These are phyloP conservation scores for Eucalyptus cloeziana DNA, from an alignment of 345 rosid genomes.

Conservation along the genomic window DNA sequence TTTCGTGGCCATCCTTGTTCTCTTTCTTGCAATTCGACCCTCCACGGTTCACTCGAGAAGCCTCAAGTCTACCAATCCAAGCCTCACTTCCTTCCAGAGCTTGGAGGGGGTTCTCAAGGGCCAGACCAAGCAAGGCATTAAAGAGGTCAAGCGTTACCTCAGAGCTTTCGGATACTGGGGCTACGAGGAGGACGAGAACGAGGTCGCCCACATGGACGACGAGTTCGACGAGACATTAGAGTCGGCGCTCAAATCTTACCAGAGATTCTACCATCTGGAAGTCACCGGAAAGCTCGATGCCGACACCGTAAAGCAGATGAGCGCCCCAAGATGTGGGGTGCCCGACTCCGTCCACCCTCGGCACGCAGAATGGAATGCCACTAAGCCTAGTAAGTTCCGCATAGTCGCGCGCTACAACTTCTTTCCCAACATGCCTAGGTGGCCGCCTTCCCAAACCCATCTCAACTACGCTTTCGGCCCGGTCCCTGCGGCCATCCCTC, in stretches of 20 bases:
- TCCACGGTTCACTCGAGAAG: not conserved
- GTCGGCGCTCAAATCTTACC: slow-evolving; percentile 1
- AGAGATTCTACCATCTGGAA: not conserved
- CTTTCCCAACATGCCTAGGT: not conserved
- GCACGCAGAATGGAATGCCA: not conserved
- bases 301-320: not conserved
- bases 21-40: not conserved
- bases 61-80: not conserved
- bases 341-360: not conserved
- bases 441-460: not conserved
- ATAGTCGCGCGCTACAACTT: not conserved
- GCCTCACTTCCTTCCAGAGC: not conserved
- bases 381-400: not conserved
- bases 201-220: not conserved
- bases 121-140: not conserved
- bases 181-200: not conserved
- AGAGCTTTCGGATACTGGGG: slow-evolving; percentile 1
- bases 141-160: not conserved
- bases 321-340: not conserved
- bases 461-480: not conserved
- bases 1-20: not conserved
- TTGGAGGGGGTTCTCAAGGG: slow-evolving; percentile 2
- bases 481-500: not conserved
- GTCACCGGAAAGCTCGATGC: not conserved
- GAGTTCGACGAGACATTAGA: not conserved